phyloP scores from a whole-genome alignment of 140 eudicot genomes.

The Flaveria floridana region DNA sequence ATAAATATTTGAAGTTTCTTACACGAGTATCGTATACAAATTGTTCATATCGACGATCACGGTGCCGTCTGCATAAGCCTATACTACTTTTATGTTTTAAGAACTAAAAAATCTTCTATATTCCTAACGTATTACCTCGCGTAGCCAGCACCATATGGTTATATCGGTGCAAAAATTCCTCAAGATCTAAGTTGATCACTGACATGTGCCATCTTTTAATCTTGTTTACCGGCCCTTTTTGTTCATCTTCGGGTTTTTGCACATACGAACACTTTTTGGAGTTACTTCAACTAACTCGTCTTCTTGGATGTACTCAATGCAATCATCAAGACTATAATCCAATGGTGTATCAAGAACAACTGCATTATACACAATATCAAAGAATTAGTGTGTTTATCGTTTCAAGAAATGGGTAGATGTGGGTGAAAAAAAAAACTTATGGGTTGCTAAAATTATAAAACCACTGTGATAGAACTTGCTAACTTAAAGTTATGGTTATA shows the following conservation, averaged over 20 bases:
- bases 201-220: background rate
- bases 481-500: background rate
- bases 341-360: slow-evolving; percentile 87
- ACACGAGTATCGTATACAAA: slow-evolving; percentile 18
- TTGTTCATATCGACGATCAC: slow-evolving; percentile 5
- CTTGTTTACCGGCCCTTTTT: slow-evolving; percentile 25
- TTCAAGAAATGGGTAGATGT: background rate
- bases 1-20: background rate
- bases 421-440: no score
- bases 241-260: slow-evolving; percentile 60
- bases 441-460: background rate
- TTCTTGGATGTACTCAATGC: slow-evolving; percentile 97
- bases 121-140: slow-evolving; percentile 10
- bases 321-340: slow-evolving; percentile 93
- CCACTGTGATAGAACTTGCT: background rate
- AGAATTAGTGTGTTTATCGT: background rate
- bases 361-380: slow-evolving; percentile 30
- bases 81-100: slow-evolving; percentile 6
- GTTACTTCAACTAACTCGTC: slow-evolving; percentile 90
- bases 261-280: slow-evolving; percentile 67
- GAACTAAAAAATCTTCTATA: slow-evolving; percentile 24
- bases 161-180: slow-evolving; percentile 24
- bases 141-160: slow-evolving; percentile 20
- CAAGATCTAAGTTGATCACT: slow-evolving; percentile 14
- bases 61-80: background rate